Evolutionary conservation across 768 basidiomycete genomes (phyloP).

Genomic region (Lactarius quietus): DNA sequence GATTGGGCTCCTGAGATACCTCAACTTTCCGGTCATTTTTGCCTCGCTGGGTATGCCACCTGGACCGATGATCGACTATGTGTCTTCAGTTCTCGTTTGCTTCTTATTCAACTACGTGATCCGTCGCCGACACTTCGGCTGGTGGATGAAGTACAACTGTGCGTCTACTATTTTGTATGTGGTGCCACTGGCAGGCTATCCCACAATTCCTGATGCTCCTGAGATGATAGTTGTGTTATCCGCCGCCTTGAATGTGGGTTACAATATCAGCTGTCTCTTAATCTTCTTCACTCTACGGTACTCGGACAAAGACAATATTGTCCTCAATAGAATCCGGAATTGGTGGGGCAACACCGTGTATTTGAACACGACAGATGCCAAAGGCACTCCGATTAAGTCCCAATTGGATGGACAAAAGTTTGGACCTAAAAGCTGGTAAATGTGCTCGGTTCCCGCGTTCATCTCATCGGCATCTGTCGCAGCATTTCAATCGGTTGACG

Average conservation of each 20-base stretch:
- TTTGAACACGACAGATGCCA: not conserved
- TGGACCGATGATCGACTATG: slow-evolving; percentile 39
- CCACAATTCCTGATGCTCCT: slow-evolving; percentile 28
- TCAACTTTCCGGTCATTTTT: slow-evolving; percentile 50
- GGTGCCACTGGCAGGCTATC: slow-evolving; percentile 26
- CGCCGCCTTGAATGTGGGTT: slow-evolving; percentile 65
- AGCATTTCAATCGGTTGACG: not conserved
- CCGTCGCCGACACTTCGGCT: slow-evolving; percentile 29
- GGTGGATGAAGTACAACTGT: slow-evolving; percentile 40
- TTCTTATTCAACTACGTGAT: slow-evolving; percentile 38
- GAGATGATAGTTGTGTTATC: slow-evolving; percentile 50
- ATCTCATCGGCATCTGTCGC: not conserved
- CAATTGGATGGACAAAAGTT: not conserved
- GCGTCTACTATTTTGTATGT: slow-evolving; percentile 18
- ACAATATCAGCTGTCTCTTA: slow-evolving; percentile 51
- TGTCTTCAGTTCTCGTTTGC: slow-evolving; percentile 37
- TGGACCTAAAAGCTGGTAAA: not conserved
- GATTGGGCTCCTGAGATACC: slow-evolving; percentile 45
- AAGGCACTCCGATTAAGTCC: not conserved
- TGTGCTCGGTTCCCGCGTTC: not conserved
- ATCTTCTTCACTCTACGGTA: slow-evolving; percentile 64
- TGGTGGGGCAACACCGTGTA: slow-evolving; percentile 59
- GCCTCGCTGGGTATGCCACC: slow-evolving; percentile 43
- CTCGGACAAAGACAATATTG: slow-evolving; percentile 47
- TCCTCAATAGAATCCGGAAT: slow-evolving; percentile 40